phyloP scores from a whole-genome alignment of 345 rosid species.

The Syzygium jambos region DNA sequence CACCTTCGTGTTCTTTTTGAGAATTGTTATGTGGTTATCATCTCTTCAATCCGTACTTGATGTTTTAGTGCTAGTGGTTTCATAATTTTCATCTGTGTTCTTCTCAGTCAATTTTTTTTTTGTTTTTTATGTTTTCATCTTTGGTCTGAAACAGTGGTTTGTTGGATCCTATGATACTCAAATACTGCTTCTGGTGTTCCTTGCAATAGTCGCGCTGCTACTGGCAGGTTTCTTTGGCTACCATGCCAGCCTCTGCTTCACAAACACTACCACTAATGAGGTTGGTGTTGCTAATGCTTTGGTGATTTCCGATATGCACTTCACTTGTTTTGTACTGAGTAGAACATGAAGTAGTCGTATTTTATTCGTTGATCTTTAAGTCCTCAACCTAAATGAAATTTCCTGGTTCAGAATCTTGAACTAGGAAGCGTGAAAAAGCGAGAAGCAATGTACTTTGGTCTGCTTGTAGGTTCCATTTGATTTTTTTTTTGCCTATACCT shows the following conservation, averaged over 20 bases:
- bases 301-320: neutral
- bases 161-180: slow-evolving; percentile 75
- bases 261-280: slow-evolving; percentile 93
- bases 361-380: neutral
- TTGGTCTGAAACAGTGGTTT: slow-evolving; percentile 57
- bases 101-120: neutral
- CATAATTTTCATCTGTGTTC: neutral
- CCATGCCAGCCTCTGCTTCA: slow-evolving; percentile 68
- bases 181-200: slow-evolving; percentile 82
- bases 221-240: slow-evolving; percentile 81
- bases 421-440: neutral
- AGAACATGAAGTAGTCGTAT: neutral
- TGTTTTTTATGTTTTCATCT: neutral
- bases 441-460: neutral
- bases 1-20: neutral
- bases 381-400: neutral
- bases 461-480: neutral
- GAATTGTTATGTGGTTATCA: neutral
- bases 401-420: neutral
- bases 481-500: neutral
- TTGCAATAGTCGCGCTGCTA: slow-evolving; percentile 64
- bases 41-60: neutral
- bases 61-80: neutral
- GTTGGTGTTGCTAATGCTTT: slow-evolving; percentile 13
- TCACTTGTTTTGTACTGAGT: neutral